A percentile compares a stretch with the other conserved stretches of the same genome.
phyloP scores from a whole-genome alignment of 2,329 filamentous ascomycete species.

The Pestalotiopsis fici region DNA sequence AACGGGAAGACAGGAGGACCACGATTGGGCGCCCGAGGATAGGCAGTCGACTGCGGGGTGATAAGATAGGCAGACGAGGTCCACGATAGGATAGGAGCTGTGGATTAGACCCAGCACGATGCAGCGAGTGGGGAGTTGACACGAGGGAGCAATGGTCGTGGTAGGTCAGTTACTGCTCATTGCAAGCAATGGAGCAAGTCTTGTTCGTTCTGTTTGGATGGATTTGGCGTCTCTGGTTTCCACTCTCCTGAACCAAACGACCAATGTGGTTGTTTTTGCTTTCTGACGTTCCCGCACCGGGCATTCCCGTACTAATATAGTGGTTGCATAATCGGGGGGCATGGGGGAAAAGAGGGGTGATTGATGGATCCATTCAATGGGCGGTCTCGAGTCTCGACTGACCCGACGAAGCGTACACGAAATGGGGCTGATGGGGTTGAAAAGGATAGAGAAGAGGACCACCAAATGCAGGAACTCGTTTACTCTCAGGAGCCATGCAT shows the following conservation, averaged over 20 bases:
- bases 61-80: constrained; percentile 5
- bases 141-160: background rate
- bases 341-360: background rate
- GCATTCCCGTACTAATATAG: background rate
- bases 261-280: background rate
- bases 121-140: background rate
- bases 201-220: too few relatives aligned
- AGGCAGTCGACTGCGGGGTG: constrained; percentile 8
- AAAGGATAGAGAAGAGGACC: background rate
- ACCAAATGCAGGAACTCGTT: background rate
- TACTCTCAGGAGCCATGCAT: background rate
- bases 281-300: background rate
- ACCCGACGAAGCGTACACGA: background rate
- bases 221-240: too few relatives aligned
- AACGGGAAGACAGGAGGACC: background rate
- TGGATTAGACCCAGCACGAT: background rate
- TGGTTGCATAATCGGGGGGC: background rate
- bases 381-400: background rate
- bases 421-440: background rate
- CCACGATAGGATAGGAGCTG: background rate
- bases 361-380: too few relatives aligned
- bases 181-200: too few relatives aligned
- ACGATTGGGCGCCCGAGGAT: background rate
- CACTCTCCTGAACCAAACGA: too few relatives aligned
- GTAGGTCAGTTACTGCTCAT: too few relatives aligned